Percentiles rank a stretch among this genome's conserved stretches.
Conservation (phyloP, 2,329 filamentous ascomycete species). For the Trichoderma simmonsii region DNA sequence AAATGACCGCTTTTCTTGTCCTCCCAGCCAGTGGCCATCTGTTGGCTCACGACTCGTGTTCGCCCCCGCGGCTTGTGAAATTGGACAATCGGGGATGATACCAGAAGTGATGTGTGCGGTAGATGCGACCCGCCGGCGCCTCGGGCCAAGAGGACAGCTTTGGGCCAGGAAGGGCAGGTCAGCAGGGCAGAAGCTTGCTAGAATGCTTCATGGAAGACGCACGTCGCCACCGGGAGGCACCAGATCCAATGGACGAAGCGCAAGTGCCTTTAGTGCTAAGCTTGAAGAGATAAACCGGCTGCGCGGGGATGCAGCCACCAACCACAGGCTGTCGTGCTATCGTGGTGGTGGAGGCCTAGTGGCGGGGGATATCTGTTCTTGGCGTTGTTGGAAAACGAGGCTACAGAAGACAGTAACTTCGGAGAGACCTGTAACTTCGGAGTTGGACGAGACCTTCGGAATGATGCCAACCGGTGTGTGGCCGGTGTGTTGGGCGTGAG, state of each 20-base stretch:
- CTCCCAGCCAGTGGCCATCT: not conserved
- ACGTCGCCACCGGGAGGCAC: conserved; percentile 12
- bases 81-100: conserved; percentile 16
- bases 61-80: conserved; percentile 3
- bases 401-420: not conserved
- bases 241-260: conserved; percentile 6
- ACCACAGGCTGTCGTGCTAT: conserved; percentile 15
- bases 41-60: conserved; percentile 12
- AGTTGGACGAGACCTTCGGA: not conserved
- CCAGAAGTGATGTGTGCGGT: conserved; percentile 4
- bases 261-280: not conserved
- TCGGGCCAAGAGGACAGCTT: conserved; percentile 15
- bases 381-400: not conserved
- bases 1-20: not conserved
- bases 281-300: not conserved
- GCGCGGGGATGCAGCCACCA: conserved; percentile 16
- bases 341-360: not conserved
- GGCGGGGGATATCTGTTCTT: not conserved
- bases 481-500: not conserved
- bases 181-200: conserved; percentile 19
- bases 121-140: conserved; percentile 8
- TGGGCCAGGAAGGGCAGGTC: conserved; percentile 16
- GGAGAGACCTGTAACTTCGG: not conserved
- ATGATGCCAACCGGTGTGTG: not conserved
- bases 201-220: conserved; percentile 19